Base-by-base conservation (phyloP, 2,329 filamentous ascomycete species). In the Aspergillus caelatus region DNA sequence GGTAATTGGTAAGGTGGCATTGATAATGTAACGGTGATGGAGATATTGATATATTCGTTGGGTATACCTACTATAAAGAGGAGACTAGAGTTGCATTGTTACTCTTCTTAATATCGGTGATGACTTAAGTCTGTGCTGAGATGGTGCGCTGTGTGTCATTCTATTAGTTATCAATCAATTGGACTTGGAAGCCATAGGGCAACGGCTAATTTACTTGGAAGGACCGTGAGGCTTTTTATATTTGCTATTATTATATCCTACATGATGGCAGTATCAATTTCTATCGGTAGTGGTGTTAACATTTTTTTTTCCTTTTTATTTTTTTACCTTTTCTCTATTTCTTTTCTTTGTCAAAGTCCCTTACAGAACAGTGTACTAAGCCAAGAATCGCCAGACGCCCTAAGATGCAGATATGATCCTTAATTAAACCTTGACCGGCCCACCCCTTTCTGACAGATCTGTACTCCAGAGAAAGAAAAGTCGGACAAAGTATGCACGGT, bases 361-460 rank as follows among this genome's bases (percentile, higher is more conserved):
- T 67, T 69, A 69, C 65, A 66, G 68, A 69, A 32, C 28, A 32
- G 46, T 55, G 52, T 61, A 32, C 52, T 58, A 63, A 62, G 71
- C 73, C 72, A 74, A 74, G 74, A 58, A 59, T 50, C 58, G 64
- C 58, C 62, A 70, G 67, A 70, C 76, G 66, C 72, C 65, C 74
- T 76, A 76, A 68, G 59, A 67, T 64, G 67, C 70, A 56, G 67
- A 69, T 71, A 70, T 68, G 71, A 76, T 74, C 75, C 75, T 77
- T 78, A 76, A 78, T 78, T 64, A 77, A 77, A 78, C 75, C 73
- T 75, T 77, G 70, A 68, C 65, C 50, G 62, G 66, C 61, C 68
- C 72, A 67, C 61, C 60, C 55, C 62, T 60, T 64, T 65, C 52
- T 67, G 60, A 68, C 65, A 68, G 65, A 64, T 68, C 62, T 61